Evolutionary conservation across 768 basidiomycete genomes (phyloP).

Genomic region (Royoungia palumana): DNA sequence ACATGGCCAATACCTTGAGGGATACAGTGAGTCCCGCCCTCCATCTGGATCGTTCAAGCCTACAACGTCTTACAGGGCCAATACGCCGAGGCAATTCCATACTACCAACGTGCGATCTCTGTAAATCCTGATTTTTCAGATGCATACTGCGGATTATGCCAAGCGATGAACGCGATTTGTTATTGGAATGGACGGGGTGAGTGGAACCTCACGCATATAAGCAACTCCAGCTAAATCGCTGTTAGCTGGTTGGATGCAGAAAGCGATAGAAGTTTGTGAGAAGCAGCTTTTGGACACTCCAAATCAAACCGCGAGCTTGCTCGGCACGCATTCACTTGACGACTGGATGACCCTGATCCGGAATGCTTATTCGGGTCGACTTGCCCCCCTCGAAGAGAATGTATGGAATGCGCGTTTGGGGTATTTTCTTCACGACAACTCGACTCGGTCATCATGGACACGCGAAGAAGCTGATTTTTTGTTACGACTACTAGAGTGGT

Average conservation of each 20-base stretch:
- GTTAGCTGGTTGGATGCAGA: constrained; percentile 35
- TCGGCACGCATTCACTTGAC: constrained; percentile 28
- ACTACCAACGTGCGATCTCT: constrained; percentile 43
- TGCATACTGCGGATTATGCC: constrained; percentile 46
- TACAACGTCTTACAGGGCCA: constrained; percentile 30
- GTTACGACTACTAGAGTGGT: constrained; percentile 43
- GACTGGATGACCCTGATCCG: constrained; percentile 39
- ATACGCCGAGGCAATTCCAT: constrained; percentile 42
- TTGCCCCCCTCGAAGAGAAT: constrained; percentile 24
- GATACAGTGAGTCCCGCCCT: constrained; percentile 35
- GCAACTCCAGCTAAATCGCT: constrained; percentile 4
- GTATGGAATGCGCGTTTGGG: constrained; percentile 33
- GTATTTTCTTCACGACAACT: constrained; percentile 26
- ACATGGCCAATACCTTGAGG: constrained; percentile 50
- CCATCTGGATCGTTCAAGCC: not conserved
- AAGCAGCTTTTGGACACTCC: constrained; percentile 35
- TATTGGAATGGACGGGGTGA: constrained; percentile 41
- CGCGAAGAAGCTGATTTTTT: constrained; percentile 43
- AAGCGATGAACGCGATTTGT: constrained; percentile 45
- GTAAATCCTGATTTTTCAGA: constrained; percentile 44
- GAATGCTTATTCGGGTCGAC: constrained; percentile 22
- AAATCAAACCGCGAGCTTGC: constrained; percentile 28
- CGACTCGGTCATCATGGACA: constrained; percentile 15
- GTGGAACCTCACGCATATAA: constrained; percentile 8
- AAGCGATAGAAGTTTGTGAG: constrained; percentile 36